Conservation (phyloP, 2,329 filamentous ascomycete genomes). For the Aspergillus cejpii region DNA sequence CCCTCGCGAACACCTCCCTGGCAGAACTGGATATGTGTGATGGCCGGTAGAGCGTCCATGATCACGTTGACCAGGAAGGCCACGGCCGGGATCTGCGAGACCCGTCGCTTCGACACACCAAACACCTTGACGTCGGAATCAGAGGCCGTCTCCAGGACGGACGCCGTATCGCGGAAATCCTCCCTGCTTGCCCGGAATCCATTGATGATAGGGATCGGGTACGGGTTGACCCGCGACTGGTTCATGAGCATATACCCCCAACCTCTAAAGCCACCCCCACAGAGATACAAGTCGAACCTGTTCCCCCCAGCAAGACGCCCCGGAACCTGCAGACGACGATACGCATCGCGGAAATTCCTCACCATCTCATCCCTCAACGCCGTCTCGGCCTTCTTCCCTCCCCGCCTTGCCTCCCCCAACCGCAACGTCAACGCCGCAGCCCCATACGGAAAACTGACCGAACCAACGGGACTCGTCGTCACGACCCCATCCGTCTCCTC, state of each 20-base stretch:
- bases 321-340: constrained; percentile 53
- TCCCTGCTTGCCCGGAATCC: constrained; percentile 61
- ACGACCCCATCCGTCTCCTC: constrained; percentile 47
- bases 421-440: constrained; percentile 58
- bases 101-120: constrained; percentile 71
- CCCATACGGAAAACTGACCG: constrained; percentile 63
- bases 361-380: constrained; percentile 51
- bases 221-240: constrained; percentile 63
- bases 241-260: constrained; percentile 89
- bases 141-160: constrained; percentile 39
- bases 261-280: constrained; percentile 81
- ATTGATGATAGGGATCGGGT: constrained; percentile 77
- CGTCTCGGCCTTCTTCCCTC: constrained; percentile 43
- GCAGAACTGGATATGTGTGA: constrained; percentile 73
- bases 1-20: constrained; percentile 84
- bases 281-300: constrained; percentile 70
- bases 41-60: constrained; percentile 59
- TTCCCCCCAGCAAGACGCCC: constrained; percentile 42
- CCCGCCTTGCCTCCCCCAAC: constrained; percentile 44
- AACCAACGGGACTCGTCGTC: constrained; percentile 48
- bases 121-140: constrained; percentile 45
- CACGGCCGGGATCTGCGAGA: constrained; percentile 77
- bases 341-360: constrained; percentile 54
- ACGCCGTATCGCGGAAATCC: constrained; percentile 54
- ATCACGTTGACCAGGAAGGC: constrained; percentile 72